Conservation (phyloP, 2,329 filamentous ascomycete genomes). For the Beauveria sp. region DNA sequence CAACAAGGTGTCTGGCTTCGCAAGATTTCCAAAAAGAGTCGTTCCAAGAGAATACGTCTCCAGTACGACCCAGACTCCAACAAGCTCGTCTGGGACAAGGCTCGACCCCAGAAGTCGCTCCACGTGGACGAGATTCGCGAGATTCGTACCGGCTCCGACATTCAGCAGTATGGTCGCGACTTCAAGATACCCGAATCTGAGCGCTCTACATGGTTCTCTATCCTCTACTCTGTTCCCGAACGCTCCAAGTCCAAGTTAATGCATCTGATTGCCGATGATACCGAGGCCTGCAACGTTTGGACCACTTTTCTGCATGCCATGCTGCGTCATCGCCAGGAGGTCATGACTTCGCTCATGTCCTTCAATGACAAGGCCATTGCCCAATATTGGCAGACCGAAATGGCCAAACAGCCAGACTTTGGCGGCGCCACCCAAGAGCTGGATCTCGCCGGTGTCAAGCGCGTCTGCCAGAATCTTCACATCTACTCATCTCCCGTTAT, state of each 20-base stretch:
- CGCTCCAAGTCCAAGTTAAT: constrained; percentile 78
- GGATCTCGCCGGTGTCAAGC: constrained; percentile 70
- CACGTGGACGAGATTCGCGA: constrained; percentile 95
- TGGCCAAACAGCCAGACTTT: constrained; percentile 58
- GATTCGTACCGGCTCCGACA: constrained; percentile 75
- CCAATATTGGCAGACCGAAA: constrained; percentile 80
- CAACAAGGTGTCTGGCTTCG: constrained; percentile 70
- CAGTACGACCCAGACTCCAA: constrained; percentile 75
- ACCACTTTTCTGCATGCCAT: constrained; percentile 76
- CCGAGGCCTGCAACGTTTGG: constrained; percentile 69
- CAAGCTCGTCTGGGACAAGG: constrained; percentile 81
- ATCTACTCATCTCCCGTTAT: constrained; percentile 79
- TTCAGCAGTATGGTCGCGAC: constrained; percentile 83
- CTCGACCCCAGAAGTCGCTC: constrained; percentile 71
- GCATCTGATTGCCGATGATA: constrained; percentile 75
- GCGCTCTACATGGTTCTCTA: constrained; percentile 76
- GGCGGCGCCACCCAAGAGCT: constrained; percentile 59
- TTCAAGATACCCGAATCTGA: constrained; percentile 60
- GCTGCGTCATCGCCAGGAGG: constrained; percentile 75
- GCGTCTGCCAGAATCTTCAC: constrained; percentile 80
- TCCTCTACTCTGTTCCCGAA: constrained; percentile 75
- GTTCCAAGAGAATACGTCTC: constrained; percentile 60
- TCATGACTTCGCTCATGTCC: constrained; percentile 83
- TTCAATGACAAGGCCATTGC: constrained; percentile 77
- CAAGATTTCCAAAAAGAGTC: constrained; percentile 80